Conservation (phyloP, 2,329 filamentous ascomycete genomes). For the Cladosporium colombiae region DNA sequence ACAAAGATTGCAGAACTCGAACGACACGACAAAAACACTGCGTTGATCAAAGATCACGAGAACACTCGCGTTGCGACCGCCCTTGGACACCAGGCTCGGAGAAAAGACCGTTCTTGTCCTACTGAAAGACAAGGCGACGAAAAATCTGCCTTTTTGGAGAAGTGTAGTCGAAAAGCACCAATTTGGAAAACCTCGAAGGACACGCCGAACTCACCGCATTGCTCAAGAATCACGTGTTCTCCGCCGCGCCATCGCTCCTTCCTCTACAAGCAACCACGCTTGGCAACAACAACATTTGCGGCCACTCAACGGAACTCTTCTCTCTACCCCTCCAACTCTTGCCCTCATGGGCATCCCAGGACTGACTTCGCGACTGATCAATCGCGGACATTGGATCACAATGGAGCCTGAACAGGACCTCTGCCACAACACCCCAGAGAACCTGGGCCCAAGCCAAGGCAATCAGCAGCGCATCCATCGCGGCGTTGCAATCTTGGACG, state of each 20-base stretch:
- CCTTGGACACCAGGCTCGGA: neutral
- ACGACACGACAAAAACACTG: neutral
- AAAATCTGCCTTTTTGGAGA: neutral
- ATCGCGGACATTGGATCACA: slow-evolving; percentile 12
- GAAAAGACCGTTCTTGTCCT: neutral
- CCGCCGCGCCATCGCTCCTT: neutral
- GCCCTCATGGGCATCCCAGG: slow-evolving; percentile 17
- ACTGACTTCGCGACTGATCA: slow-evolving; percentile 13
- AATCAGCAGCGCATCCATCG: slow-evolving; percentile 18
- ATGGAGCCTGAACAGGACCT: neutral
- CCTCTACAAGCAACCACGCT: neutral
- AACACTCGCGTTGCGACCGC: no score
- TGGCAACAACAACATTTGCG: neutral
- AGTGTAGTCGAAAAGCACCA: neutral
- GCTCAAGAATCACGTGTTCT: neutral
- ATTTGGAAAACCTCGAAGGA: neutral
- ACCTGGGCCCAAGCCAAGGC: neutral
- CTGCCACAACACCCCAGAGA: neutral
- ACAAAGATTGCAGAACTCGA: neutral
- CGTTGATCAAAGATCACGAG: neutral
- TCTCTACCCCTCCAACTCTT: neutral
- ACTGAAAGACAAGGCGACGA: neutral
- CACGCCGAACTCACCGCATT: neutral
- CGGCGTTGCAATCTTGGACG: slow-evolving; percentile 63
- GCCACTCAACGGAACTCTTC: neutral